Evolutionary conservation across 2,329 filamentous ascomycete genomes (phyloP).

Genomic region (Cercospora sojina): DNA sequence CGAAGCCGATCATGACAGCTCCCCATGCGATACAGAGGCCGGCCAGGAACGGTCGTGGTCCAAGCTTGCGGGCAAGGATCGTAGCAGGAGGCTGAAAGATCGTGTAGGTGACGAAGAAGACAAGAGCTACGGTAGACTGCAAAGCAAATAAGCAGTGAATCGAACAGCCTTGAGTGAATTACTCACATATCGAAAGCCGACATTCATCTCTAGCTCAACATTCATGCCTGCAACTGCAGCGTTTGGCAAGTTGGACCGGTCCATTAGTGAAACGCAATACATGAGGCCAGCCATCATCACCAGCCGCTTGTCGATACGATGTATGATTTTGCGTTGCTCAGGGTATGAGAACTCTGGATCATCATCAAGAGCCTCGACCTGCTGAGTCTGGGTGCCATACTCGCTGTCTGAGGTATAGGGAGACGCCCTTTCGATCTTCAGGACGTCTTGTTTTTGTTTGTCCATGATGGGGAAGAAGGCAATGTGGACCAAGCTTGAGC

Average conservation of each 20-base stretch:
- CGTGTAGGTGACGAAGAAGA: slow-evolving; percentile 35
- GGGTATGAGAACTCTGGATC: neutral
- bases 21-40: slow-evolving; percentile 54
- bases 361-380: neutral
- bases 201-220: slow-evolving; percentile 36
- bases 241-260: slow-evolving; percentile 13
- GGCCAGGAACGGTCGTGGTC: slow-evolving; percentile 33
- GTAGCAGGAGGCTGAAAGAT: slow-evolving; percentile 36
- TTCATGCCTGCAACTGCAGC: slow-evolving; percentile 44
- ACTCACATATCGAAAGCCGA: slow-evolving; percentile 31
- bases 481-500: neutral
- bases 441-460: neutral
- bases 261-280: slow-evolving; percentile 73
- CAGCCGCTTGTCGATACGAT: slow-evolving; percentile 59
- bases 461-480: neutral
- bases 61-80: slow-evolving; percentile 32
- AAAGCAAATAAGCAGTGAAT: slow-evolving; percentile 4
- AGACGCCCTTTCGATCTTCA: neutral
- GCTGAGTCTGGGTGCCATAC: neutral
- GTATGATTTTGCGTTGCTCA: slow-evolving; percentile 49
- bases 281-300: slow-evolving; percentile 50
- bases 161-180: slow-evolving; percentile 3
- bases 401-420: neutral
- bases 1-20: slow-evolving; percentile 60
- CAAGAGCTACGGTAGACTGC: slow-evolving; percentile 9